Evolutionary conservation across 768 basidiomycete genomes (phyloP), one percentile per base, ranked within the genome.

Genomic region (Leccinum aurantiacum): DNA sequence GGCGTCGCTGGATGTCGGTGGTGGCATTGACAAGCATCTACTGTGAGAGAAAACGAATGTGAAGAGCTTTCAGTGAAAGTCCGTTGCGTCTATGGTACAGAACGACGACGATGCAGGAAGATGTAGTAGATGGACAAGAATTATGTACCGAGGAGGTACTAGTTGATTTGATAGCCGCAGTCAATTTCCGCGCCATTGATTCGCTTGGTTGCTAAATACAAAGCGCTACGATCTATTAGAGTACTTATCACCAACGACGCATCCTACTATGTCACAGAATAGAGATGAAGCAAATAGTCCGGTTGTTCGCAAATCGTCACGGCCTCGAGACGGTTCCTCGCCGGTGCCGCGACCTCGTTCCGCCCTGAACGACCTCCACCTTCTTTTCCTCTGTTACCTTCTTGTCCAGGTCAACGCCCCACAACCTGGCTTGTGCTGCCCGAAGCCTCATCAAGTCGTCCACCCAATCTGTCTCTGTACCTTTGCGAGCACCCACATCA

Each of bases 381-480:
- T 68, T 71, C 58, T 56, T 62, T 49, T 74, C 47, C 48, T 24
- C 47, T 6, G 25, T 22, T 27, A 59, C 58, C 52, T 60, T 69
- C 66, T 67, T 74, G 63, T 72, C 74, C 51, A 65, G 50, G 38
- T 71, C 68, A 11, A 69, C 14, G 17, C 63, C 67, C 63, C 80
- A 69, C 60, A 84, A n/a, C 14, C 83, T 77, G 54, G 79, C 62
- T 46, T 74, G 67, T 13, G 71, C 70, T 51, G 62, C 73, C 49
- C 75, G 76, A 63, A 82, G 67, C 47, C 72, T 74, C 55, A 78
- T 76, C 41, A 89, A 73, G 65, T 89, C 86, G 52, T 80, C 80
- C 10, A 91, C 88, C 88, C 89, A 92, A 63, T 90, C 86, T 6
- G 78, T 80, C 68, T 86, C 82, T 24, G 74, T 70, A 22, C 82